phyloP scores from a whole-genome alignment of 768 basidiomycete species.

The Omphalotus guepiniiformis region DNA sequence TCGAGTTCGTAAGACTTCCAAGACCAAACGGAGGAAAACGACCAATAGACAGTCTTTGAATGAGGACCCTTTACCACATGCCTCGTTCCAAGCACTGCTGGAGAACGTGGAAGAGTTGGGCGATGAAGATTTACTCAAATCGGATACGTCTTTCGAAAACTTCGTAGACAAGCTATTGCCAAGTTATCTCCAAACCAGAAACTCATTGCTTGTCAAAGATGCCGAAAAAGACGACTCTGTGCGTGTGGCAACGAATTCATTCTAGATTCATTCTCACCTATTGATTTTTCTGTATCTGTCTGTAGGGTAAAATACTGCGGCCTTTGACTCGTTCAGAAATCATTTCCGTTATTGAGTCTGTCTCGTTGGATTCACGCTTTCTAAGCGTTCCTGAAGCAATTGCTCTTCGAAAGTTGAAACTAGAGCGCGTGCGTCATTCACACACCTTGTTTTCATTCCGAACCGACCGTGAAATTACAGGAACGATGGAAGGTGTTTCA shows the following conservation, averaged over 20 bases:
- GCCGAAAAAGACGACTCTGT: slow-evolving; percentile 5
- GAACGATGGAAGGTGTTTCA: slow-evolving; percentile 25
- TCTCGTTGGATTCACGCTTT: slow-evolving; percentile 12
- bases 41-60: neutral
- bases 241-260: neutral
- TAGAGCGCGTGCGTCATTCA: slow-evolving; percentile 32
- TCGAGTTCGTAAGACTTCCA: neutral
- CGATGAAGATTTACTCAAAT: neutral
- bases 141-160: slow-evolving; percentile 1
- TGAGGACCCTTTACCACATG: neutral
- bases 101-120: neutral
- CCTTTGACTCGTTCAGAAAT: slow-evolving; percentile 40
- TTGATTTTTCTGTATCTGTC: neutral
- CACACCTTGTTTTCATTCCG: neutral
- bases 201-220: neutral
- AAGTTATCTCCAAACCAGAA: neutral
- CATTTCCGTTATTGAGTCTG: slow-evolving; percentile 27
- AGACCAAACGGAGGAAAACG: slow-evolving; percentile 6
- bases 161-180: neutral
- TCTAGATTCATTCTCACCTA: neutral
- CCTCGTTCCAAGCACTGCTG: neutral
- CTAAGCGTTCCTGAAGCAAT: slow-evolving; percentile 28
- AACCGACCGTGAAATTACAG: slow-evolving; percentile 20
- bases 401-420: slow-evolving; percentile 40
- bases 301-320: slow-evolving; percentile 64